Evolutionary conservation across 371 early-diverging fungal species (phyloP).

Genomic region (Apophysomyces variabilis): DNA sequence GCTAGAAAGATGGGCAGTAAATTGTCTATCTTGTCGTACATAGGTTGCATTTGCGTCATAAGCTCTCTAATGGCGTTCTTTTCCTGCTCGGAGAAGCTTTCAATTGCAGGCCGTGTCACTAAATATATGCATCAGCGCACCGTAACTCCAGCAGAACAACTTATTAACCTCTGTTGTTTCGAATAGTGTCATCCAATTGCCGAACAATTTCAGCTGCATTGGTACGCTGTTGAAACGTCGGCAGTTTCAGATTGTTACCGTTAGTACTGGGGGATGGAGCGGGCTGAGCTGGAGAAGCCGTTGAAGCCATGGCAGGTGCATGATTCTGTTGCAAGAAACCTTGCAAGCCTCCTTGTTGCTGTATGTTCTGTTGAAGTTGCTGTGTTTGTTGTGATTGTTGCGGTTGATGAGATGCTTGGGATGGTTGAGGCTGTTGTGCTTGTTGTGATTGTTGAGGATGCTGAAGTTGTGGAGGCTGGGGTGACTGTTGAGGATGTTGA

Average conservation of each 20-base stretch:
- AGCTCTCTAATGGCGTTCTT: conserved; percentile 52
- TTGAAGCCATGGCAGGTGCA: not conserved
- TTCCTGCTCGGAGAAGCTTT: conserved; percentile 47
- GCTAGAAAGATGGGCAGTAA: conserved; percentile 50
- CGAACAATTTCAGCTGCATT: conserved; percentile 47
- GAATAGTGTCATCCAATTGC: conserved; percentile 49
- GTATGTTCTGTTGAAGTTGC: conserved; percentile 24
- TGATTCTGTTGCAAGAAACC: conserved; percentile 6
- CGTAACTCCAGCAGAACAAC: not conserved
- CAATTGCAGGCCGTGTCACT: conserved; percentile 39
- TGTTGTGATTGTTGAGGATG: conserved; percentile 13
- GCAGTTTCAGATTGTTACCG: not conserved
- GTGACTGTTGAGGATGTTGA: conserved; percentile 15
- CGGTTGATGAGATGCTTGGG: conserved; percentile 13
- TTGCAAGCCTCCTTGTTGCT: conserved; percentile 14
- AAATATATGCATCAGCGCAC: not conserved
- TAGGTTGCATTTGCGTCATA: conserved; percentile 44
- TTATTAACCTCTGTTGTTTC: conserved; percentile 43
- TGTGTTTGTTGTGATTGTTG: conserved; percentile 18
- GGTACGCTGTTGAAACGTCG: conserved; percentile 24
- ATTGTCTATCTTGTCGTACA: conserved; percentile 50
- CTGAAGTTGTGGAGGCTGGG: conserved; percentile 20
- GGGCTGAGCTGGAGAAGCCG: conserved; percentile 14
- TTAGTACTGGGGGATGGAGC: not conserved
- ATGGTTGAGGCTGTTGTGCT: conserved; percentile 19